Evolutionary conservation across 108 stramenopile genomes (phyloP).

Genomic region (Nitzschia sp.): DNA sequence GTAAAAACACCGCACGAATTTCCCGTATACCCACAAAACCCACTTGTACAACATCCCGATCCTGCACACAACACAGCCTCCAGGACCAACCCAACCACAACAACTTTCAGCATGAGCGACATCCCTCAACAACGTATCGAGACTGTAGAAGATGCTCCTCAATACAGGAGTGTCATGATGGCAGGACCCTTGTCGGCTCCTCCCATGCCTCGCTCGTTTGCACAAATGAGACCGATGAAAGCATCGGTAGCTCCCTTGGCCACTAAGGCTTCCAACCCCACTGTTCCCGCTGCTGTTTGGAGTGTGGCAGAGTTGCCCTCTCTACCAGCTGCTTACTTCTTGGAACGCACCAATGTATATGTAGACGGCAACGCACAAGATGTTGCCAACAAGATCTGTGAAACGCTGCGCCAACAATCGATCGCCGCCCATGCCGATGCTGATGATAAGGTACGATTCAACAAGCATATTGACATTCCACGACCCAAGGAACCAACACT

Average conservation of each 20-base stretch:
- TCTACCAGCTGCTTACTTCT: slow-evolving; percentile 17
- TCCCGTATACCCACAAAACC: too few species aligned
- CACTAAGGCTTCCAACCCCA: not conserved
- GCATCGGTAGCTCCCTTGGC: not conserved
- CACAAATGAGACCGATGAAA: slow-evolving; percentile 11
- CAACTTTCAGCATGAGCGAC: not conserved
- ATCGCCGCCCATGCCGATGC: not conserved
- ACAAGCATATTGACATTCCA: not conserved
- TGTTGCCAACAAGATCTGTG: slow-evolving; percentile 25
- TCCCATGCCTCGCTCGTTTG: slow-evolving; percentile 11
- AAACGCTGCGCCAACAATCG: slow-evolving; percentile 3
- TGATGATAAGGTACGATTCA: slow-evolving; percentile 22
- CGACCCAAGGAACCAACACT: not conserved
- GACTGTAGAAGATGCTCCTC: slow-evolving; percentile 26
- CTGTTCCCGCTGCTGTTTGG: slow-evolving; percentile 5
- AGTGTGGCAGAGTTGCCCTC: slow-evolving; percentile 17
- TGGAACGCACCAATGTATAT: slow-evolving; percentile 32
- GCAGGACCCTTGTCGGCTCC: slow-evolving; percentile 17
- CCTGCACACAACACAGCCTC: too few species aligned
- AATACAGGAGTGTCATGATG: slow-evolving; percentile 34
- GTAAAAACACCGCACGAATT: not conserved
- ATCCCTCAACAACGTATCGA: slow-evolving; percentile 4
- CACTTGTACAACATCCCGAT: too few species aligned
- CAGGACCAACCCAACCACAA: not conserved
- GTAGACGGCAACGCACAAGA: slow-evolving; percentile 15